Evolutionary conservation across 2,329 filamentous ascomycete genomes (phyloP), one percentile per base, ranked within the genome.

Genomic region (Calonectria leucothoes): DNA sequence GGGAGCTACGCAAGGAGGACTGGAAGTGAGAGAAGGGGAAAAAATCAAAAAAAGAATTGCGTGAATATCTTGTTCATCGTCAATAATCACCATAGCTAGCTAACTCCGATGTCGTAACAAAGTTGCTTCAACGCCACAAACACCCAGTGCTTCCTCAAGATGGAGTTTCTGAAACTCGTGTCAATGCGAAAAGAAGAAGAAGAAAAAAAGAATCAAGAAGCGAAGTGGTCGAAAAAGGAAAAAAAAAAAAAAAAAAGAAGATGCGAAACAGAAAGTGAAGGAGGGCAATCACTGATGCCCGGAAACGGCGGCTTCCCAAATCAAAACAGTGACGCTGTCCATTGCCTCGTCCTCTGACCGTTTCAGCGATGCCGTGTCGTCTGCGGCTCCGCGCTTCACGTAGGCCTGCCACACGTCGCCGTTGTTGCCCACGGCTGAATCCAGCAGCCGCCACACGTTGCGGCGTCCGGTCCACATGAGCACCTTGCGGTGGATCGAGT

Each of bases 371-470:
- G 63, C 45, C 1, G 70, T 70, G 23, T 77, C 73, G 17, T 74
- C 73, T 8, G 72, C 69, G 2, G 69, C 72, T 5, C 75, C 79
- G 11, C 79, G 74, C 66, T 86, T 87, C 23, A 87, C 78, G 52
- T 89, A 89, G 0, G 85, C 86, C 81, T 89, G 87, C 86, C 86
- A 86, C 3, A 88, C 84, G 51, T 83, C 81, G 11, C 86, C 85
- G 23, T 82, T 76, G 2, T 81, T 75, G 3, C 81, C 82, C 1
- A 81, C 75, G 5, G 79, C 80, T 14, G 85, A 82, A 75, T 89
- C 86, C 51, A 87, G 70, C 69, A 89, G 76, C 37, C 73, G 75
- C 86, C 86, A 89, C 5, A 85, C 83, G 31, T 83, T 83, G 29
- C 82, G 82, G 1, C 78, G 73, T 12, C 84, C 85, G 6, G 77